Evolutionary conservation across 208 protist species (phyloP).

Genomic region (Blastocrithidia nonstop): DNA sequence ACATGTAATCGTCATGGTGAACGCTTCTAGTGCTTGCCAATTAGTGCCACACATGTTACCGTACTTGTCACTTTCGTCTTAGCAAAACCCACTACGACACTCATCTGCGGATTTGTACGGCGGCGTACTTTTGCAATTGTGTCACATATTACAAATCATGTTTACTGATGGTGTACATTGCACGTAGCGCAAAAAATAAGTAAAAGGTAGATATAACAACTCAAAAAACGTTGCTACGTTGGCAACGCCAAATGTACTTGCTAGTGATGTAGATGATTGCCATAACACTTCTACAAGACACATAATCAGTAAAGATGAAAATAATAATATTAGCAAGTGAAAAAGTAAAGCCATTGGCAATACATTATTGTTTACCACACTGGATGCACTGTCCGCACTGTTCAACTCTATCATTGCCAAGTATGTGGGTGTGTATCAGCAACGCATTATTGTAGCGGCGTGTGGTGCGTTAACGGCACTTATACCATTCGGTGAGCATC

Average conservation of each 20-base stretch:
- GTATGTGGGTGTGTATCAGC: slow-evolving; percentile 72
- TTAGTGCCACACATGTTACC: slow-evolving; percentile 36
- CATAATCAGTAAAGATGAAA: too few species aligned
- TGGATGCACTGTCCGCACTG: slow-evolving; percentile 26
- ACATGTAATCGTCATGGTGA: slow-evolving; percentile 26
- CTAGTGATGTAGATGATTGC: too few species aligned
- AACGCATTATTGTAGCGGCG: slow-evolving; percentile 55
- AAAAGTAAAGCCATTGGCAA: too few species aligned
- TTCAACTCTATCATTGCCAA: slow-evolving; percentile 47
- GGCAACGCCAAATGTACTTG: too few species aligned
- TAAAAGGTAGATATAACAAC: too few species aligned
- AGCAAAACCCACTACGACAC: slow-evolving; percentile 5
- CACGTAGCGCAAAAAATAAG: too few species aligned
- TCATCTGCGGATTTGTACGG: slow-evolving; percentile 13
- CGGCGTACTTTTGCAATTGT: slow-evolving; percentile 33
- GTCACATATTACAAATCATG: too few species aligned
- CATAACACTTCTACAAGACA: too few species aligned
- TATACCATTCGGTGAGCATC: slow-evolving; percentile 47
- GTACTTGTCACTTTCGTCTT: slow-evolving; percentile 14
- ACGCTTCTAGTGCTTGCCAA: slow-evolving; percentile 37
- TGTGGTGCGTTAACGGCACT: slow-evolving; percentile 42
- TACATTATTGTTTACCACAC: too few species aligned
- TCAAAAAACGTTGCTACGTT: too few species aligned
- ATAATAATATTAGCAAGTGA: too few species aligned
- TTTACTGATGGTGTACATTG: too few species aligned